Evolutionary conservation across 495 filamentous ascomycete species (phyloP), one percentile per base, ranked within the genome.

Genomic region (Penicillium odoratum): DNA sequence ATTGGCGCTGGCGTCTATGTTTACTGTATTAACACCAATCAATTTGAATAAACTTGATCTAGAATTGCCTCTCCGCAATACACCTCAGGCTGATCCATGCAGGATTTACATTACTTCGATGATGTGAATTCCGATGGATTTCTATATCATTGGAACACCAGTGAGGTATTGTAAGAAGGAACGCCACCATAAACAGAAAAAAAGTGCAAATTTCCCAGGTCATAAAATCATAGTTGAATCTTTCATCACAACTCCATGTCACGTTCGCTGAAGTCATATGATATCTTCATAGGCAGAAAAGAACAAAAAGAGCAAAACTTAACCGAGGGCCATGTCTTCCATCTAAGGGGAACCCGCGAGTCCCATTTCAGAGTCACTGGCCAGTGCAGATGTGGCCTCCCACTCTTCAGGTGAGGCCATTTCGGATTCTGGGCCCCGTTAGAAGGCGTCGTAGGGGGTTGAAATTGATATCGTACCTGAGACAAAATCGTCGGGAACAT

Each of bases 361-460:
- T 21, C 75, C 74, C 60, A 73, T 65, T 28, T 79, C 76, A 16
- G 75, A 78, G 60, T 78, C 76, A 34, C 72, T 77, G 21, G 69
- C 74, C 59, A 79, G 62, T 21, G 60, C 61, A n/a, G 75, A 79
- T 36, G 74, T 70, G 30, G 74, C 71, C 56, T 78, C 76, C 76
- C 76, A 79, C 59, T 77, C 75, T 38, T 79, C 75, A 48, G 69
- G 56, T 52, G 74, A 78, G 57, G 68, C 62, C 38, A 72, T 31
- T 62, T 79, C 73, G 67, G 76, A 77, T 49, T 73, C 75, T 79
- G 73, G 51, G 21, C 15, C 53, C 45, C 13, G 45, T 60, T 57
- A 64, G 51, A 51, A 53, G 66, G 60, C 71, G 68, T 53, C 36
- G 44, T 64, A 26, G 47, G 8, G 44, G 44, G 49, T 61, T 55